Conservation (phyloP, 805 yeast genomes). For the Candida pseudoglaebosa region DNA sequence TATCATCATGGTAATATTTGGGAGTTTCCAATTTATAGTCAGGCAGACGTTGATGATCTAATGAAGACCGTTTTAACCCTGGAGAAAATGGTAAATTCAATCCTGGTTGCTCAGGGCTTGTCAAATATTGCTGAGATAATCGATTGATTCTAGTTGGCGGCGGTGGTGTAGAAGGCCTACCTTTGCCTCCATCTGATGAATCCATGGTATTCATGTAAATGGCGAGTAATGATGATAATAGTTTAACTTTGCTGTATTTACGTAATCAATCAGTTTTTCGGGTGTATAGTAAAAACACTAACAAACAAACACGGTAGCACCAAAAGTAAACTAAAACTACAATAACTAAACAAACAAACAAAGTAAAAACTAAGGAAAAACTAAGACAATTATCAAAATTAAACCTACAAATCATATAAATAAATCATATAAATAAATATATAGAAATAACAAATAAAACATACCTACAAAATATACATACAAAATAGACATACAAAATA, state of each 20-base stretch:
- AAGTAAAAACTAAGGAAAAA: too few species aligned
- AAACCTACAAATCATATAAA: too few species aligned
- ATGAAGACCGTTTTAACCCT: slow-evolving; percentile 31
- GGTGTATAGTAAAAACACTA: not conserved
- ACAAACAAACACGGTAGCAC: not conserved
- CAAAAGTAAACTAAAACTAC: too few species aligned
- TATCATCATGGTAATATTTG: slow-evolving; percentile 7
- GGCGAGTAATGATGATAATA: too few species aligned
- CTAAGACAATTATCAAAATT: too few species aligned
- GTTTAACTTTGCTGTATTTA: too few species aligned
- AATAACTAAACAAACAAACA: too few species aligned
- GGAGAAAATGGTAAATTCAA: slow-evolving; percentile 34
- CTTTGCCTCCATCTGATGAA: not conserved
- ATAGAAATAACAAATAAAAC: too few species aligned
- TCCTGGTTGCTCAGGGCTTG: slow-evolving; percentile 33
- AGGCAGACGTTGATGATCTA: slow-evolving; percentile 30
- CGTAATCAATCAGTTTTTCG: not conserved
- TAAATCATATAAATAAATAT: too few species aligned
- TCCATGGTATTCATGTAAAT: too few species aligned
- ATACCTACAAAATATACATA: too few species aligned
- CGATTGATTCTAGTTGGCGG: slow-evolving; percentile 15
- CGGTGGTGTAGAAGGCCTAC: slow-evolving; percentile 5
- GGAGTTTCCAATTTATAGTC: slow-evolving; percentile 18
- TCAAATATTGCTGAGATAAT: slow-evolving; percentile 24
- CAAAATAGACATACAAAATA: too few species aligned